Conservation (phyloP, 495 filamentous ascomycete genomes). For the Penicillium lagena region DNA sequence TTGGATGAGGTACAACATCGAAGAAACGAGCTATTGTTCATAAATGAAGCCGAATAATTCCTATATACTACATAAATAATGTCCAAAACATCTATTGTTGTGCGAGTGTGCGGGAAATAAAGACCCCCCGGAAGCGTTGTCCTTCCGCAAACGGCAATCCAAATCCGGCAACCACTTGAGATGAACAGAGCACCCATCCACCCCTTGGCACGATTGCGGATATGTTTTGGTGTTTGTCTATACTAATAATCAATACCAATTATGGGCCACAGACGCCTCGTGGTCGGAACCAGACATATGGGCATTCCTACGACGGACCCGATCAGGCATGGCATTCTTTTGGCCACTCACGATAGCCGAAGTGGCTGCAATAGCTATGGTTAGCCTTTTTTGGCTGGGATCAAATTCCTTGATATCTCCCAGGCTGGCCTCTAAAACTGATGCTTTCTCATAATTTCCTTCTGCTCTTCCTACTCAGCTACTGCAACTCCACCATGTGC, state of each 20-base stretch:
- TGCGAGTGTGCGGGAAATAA: no score
- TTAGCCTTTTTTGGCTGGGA: neutral
- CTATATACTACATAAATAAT: no score
- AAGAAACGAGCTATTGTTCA: no score
- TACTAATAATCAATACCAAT: neutral
- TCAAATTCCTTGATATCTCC: neutral
- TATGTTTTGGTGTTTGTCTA: neutral
- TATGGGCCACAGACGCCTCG: no score
- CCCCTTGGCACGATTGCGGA: neutral
- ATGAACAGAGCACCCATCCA: no score
- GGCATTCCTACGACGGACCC: neutral
- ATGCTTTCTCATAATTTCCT: neutral
- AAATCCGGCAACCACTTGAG: neutral
- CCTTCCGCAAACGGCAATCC: neutral
- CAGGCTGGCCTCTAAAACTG: no score
- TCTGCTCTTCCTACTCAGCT: neutral
- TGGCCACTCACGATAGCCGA: neutral
- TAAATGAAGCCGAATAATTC: no score
- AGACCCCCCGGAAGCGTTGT: neutral
- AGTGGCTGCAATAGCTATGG: neutral
- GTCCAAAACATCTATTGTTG: no score
- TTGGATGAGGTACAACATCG: no score
- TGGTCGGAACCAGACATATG: neutral
- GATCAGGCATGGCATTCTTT: neutral
- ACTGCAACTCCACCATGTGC: constrained; percentile 1